Base-by-base conservation (phyloP, 345 rosid species). In the Gossypium sturtianum region DNA sequence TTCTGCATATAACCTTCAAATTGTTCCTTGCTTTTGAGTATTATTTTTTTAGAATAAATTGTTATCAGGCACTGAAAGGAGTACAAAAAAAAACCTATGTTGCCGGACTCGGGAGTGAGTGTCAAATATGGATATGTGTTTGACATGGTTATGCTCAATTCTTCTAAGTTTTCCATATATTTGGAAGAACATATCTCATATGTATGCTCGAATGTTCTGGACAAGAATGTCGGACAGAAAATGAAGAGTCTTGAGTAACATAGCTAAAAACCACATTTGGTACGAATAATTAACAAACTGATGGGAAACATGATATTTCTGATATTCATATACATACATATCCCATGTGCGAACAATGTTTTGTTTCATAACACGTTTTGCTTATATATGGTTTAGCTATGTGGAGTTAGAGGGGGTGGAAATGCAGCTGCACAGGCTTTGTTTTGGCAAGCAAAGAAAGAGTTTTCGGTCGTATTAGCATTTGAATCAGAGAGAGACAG, bases 371-470 rank as follows among this genome's bases (percentile, higher is more conserved):
- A 75, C 68, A 54, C n/a, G 49, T 17, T 80, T 71, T 44, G 41
- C 8, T 71, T 22, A 27, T 54, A 54, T 54, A 19, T 79, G 60
- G 66, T 77, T 74, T 74, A 95, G 99, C 81, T 95, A 19, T 95
- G 99, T 67, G 98, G 99, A 77, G 98, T 93, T 57, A 84, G 99
- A 89, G 99, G 99, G 77, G 98, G 94, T 20, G 99, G 98, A 47
- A 95, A 93, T 76, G 99, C 98, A 0, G 99, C 98, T 10, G 88
- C 93, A 38, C 98, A 95, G 77, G 98, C 98, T 60, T 60, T 89
- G 83, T 95, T 88, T 85, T 95, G 98, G 99, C 96, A 88, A 74
- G 91, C 88, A 27, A 91, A 87, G 81, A 86, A 85, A 82, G 97
- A 91, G 2, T 68, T 80, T 59, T 90, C 94, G 48, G 89, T 90